Base-by-base conservation (phyloP, 257 asterid genomes). In the Nicotiana paniculata region DNA sequence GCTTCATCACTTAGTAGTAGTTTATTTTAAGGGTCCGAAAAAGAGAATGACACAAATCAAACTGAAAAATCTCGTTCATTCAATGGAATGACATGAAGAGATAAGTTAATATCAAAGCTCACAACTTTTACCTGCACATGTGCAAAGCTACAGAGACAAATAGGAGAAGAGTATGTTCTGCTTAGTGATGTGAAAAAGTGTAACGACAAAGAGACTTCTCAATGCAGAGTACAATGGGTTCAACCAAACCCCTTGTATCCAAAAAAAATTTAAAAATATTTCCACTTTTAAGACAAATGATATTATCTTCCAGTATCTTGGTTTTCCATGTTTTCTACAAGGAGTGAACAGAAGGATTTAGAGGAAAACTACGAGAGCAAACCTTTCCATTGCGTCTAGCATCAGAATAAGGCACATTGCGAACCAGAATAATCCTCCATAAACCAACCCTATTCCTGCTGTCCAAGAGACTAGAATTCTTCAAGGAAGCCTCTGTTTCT, bases 321-420 rank as follows among this genome's bases (percentile, higher is more conserved):
- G 51, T 43, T 43, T 43, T 43, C 51, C 12, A 39, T 6, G 10
- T 39, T 43, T 43, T 43, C 51, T 43, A 43, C 51, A 43, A 43
- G 51, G 51, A 43, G 51, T 0, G 51, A 43, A 43, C 51, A 43
- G 51, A 43, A 67, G 46, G 84, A 39, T 55, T 53, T 35, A 54
- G 78, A 64, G 67, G 81, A 32, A 79, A 62, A 67, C 18, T 17
- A 83, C 32, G 75, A 76, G 37, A 82, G 83, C 90, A 85, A 80
- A 94, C 99, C 97, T 94, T 94, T 83, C 97, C 99, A 81, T 94
- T 96, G 84, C 99, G 91, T 84, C 98, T 93, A 43, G 99, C 87
- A 82, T 94, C 99, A 59, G 86, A 66, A 84, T 94, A 96, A 87
- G 99, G 99, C 86, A 92, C 90, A 79, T 93, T 94, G 81, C 28